Percentiles rank a stretch among this genome's conserved stretches.
These are phyloP conservation scores for Schizothecium vesticola DNA, from an alignment of 495 filamentous ascomycete species.

Conservation along the genomic window DNA sequence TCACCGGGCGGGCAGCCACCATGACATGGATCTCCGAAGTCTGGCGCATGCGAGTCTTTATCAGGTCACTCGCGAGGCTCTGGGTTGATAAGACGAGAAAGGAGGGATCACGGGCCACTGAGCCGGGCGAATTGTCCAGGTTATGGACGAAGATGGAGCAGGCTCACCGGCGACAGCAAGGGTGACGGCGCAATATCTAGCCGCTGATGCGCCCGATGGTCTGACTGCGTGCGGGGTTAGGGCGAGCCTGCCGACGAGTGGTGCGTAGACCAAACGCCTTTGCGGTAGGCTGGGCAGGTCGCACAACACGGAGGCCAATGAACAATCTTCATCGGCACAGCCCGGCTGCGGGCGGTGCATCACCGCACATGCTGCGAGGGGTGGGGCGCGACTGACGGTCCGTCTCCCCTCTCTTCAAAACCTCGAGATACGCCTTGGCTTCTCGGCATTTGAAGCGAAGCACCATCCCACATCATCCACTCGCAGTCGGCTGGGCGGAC, in stretches of 20 bases:
- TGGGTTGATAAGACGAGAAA: background rate
- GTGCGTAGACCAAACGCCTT: background rate
- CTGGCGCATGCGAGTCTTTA: background rate
- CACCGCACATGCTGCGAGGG: background rate
- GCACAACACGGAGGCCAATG: background rate
- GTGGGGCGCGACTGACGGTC: background rate
- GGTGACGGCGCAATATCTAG: background rate
- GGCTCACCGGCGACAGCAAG: background rate
- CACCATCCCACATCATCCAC: background rate
- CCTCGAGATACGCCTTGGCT: conserved; percentile 1
- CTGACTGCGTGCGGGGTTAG: background rate
- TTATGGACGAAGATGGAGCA: background rate
- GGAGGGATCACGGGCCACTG: background rate
- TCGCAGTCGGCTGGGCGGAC: background rate
- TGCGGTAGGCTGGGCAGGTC: background rate
- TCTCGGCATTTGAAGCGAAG: background rate
- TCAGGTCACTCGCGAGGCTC: background rate
- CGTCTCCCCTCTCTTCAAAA: conserved; percentile 6
- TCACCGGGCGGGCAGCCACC: background rate
- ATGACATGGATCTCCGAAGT: background rate
- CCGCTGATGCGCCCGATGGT: background rate
- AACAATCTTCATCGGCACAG: background rate
- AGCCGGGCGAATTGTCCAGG: background rate
- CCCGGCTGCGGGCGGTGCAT: background rate
- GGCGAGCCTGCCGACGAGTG: background rate